phyloP scores from a whole-genome alignment of 305 asterid genomes.

The Solanum hybrid region DNA sequence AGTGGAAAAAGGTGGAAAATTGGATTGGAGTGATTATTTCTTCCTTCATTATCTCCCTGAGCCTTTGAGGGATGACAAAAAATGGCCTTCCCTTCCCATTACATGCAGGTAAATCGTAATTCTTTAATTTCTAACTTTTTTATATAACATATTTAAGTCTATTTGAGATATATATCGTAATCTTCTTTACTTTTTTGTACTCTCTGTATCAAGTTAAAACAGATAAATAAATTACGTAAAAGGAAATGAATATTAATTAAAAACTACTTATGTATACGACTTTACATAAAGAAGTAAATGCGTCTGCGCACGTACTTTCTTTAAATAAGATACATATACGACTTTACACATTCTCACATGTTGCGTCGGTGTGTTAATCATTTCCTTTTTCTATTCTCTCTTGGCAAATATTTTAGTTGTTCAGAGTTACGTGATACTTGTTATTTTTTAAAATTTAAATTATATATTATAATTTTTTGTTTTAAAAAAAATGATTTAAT shows the following conservation, averaged over 20 bases:
- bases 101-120: slow-evolving; percentile 47
- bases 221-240: too few species aligned
- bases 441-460: neutral
- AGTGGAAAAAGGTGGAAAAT: slow-evolving; percentile 44
- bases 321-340: neutral
- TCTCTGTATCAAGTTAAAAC: neutral
- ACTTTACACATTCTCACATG: neutral
- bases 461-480: fast-evolving
- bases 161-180: neutral
- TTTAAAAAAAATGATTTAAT: too few species aligned
- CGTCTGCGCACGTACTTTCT: neutral
- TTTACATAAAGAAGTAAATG: neutral
- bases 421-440: neutral
- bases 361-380: neutral
- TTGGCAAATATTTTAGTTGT: too few species aligned
- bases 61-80: slow-evolving; percentile 34
- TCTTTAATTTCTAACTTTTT: neutral
- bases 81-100: slow-evolving; percentile 66
- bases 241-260: neutral
- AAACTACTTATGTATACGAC: too few species aligned
- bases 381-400: neutral
- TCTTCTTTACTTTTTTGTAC: too few species aligned
- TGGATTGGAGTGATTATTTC: slow-evolving; percentile 91
- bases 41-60: slow-evolving; percentile 66
- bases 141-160: fast-evolving